Evolutionary conservation across 768 basidiomycete species (phyloP), one percentile per base, ranked within the genome.

Genomic region (Roridomyces roridus): DNA sequence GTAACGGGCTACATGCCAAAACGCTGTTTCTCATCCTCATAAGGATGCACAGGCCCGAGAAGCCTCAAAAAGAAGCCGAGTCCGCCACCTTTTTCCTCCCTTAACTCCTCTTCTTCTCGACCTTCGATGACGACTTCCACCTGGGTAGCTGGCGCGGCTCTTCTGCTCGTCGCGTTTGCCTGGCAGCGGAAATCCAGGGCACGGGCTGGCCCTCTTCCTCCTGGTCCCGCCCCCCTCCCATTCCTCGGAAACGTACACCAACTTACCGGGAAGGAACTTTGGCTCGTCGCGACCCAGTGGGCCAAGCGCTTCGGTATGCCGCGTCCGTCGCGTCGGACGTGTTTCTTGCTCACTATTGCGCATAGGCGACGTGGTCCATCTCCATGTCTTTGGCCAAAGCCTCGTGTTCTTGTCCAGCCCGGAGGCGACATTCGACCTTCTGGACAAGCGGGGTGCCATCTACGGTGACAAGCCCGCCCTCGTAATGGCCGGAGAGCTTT

Each of bases 401-500:
- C 80, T 92, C 29, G 75, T 91, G 26, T 87, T 92, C 70, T 46
- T 58, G 57, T 31, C 85, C 70, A 81, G 80, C 29, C 77, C 80
- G 7, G 80, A 87, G 34, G 85, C 79, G 0, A 81, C 80, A 0
- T 74, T 76, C 35, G 89, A 91, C 31, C 71, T 93, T 51, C 73
- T 93, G 60, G 89, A 92, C 51, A 87, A 83, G 65, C 81, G 84
- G 26, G 87, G 89, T 7, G 73, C 80, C 9, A 85, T 90, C 25
- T 92, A 91, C 68, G 86, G 89, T 8, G 91, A 91, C 72, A 89
- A 87, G 68, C 88, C 88, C 0, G 72, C 75, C 23, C 73, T 90
- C 21, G 77, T 87, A 40, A 91, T 92, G 90, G 76, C 74, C 14
- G 84, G 86, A 21, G 88, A 92, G 47, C 74, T 91, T 81, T 90